These are phyloP conservation scores for Zygoascus meyerae DNA, from an alignment of 1,139 yeast species.

Conservation along the genomic window DNA sequence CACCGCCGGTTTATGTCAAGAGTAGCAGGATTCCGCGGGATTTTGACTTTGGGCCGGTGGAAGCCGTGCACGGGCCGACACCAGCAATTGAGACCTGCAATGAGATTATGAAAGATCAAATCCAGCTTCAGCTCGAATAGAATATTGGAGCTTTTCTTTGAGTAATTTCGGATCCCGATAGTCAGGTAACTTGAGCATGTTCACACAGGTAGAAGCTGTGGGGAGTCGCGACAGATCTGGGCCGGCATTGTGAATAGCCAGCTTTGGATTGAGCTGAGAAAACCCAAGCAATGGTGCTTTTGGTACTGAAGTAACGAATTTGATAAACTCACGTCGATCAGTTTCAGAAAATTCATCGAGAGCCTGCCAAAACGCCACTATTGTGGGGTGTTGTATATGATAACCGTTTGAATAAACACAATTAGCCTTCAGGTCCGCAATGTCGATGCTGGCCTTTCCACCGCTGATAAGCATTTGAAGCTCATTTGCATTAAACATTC, in stretches of 20 bases:
- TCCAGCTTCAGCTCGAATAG: slow-evolving; percentile 77
- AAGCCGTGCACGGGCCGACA: no score
- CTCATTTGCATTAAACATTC: slow-evolving; percentile 79
- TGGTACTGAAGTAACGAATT: slow-evolving; percentile 87
- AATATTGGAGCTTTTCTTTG: slow-evolving; percentile 60
- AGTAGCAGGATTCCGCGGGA: no score
- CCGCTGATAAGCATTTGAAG: slow-evolving; percentile 84
- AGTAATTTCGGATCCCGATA: slow-evolving; percentile 57
- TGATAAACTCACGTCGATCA: slow-evolving; percentile 59
- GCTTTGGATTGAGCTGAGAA: slow-evolving; percentile 61
- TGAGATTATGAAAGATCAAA: slow-evolving; percentile 60
- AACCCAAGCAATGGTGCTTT: slow-evolving; percentile 91
- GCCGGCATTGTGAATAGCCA: slow-evolving; percentile 77
- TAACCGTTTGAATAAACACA: slow-evolving; percentile 63
- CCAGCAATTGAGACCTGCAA: no score
- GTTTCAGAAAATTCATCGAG: slow-evolving; percentile 58
- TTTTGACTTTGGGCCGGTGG: no score
- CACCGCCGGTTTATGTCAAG: no score
- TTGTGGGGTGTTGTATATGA: slow-evolving; percentile 43
- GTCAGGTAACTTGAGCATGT: slow-evolving; percentile 77
- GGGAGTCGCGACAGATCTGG: slow-evolving; percentile 54
- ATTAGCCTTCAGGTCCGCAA: slow-evolving; percentile 59
- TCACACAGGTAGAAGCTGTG: slow-evolving; percentile 90
- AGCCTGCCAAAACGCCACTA: slow-evolving; percentile 68
- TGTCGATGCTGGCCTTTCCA: slow-evolving; percentile 61